Evolutionary conservation across 2,329 filamentous ascomycete genomes (phyloP).

Genomic region (Pyrenophora seminiperda): DNA sequence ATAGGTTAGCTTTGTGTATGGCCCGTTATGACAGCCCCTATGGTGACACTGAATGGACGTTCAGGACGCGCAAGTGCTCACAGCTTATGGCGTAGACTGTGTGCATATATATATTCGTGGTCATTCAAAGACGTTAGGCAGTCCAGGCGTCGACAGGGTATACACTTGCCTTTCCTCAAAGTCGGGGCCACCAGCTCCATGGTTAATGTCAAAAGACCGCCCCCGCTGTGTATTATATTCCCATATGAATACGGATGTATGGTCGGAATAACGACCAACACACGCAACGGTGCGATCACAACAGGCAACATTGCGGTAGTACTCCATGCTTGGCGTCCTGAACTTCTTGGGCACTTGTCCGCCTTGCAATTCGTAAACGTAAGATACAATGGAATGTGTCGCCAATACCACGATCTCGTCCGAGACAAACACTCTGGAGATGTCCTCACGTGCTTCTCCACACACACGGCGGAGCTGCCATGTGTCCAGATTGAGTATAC

Average conservation of each 20-base stretch:
- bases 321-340: conserved; percentile 14
- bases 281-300: conserved; percentile 33
- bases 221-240: conserved; percentile 32
- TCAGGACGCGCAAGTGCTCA: no score
- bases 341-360: conserved; percentile 25
- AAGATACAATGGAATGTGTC: conserved; percentile 20
- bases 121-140: no score
- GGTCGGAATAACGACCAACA: conserved; percentile 6
- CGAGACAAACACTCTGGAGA: conserved; percentile 25
- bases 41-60: no score
- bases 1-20: conserved; percentile 3
- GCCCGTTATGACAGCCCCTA: not conserved
- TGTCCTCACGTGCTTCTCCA: conserved; percentile 30
- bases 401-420: conserved; percentile 32
- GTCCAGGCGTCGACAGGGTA: not conserved
- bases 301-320: conserved; percentile 18
- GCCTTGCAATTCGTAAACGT: conserved; percentile 28
- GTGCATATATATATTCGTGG: no score
- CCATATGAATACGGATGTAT: conserved; percentile 35
- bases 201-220: conserved; percentile 26
- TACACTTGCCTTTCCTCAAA: not conserved
- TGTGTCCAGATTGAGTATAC: conserved; percentile 31
- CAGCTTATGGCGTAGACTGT: no score
- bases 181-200: conserved; percentile 1
- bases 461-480: conserved; percentile 16